These are phyloP conservation scores for Tetrapisispora taiwanensis DNA, from an alignment of 805 yeast species.

Conservation along the genomic window DNA sequence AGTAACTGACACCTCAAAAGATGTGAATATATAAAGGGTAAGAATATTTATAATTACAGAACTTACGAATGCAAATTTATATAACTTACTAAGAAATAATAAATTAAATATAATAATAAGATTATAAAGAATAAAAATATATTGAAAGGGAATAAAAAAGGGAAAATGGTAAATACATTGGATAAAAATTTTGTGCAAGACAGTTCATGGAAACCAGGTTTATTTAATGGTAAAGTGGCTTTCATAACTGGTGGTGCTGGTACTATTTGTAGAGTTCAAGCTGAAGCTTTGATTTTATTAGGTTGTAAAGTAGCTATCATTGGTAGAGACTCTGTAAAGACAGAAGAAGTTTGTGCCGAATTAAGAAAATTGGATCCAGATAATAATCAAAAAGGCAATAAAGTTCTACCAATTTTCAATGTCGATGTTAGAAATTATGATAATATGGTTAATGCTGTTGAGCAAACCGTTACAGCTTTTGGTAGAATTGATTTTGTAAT, in stretches of 20 bases:
- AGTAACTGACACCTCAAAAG: neutral
- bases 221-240: slow-evolving; percentile 77
- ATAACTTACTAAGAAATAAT: no score
- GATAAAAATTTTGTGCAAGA: slow-evolving; percentile 21
- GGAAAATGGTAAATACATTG: slow-evolving; percentile 21
- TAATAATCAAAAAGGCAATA: slow-evolving; percentile 39
- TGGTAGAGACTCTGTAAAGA: slow-evolving; percentile 64
- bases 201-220: slow-evolving; percentile 41
- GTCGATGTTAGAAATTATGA: slow-evolving; percentile 71
- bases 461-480: slow-evolving; percentile 49
- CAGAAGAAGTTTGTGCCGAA: slow-evolving; percentile 58
- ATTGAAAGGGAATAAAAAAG: neutral
- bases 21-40: no score
- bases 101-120: neutral
- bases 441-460: slow-evolving; percentile 53
- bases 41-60: no score
- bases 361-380: slow-evolving; percentile 34
- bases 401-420: slow-evolving; percentile 59
- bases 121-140: neutral
- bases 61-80: no score
- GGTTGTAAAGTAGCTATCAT: slow-evolving; percentile 85
- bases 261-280: slow-evolving; percentile 84
- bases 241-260: slow-evolving; percentile 96
- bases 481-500: slow-evolving; percentile 81
- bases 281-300: slow-evolving; percentile 68